Base-by-base conservation (phyloP, 2,329 filamentous ascomycete genomes). In the Pseudocercospora macadamiae region DNA sequence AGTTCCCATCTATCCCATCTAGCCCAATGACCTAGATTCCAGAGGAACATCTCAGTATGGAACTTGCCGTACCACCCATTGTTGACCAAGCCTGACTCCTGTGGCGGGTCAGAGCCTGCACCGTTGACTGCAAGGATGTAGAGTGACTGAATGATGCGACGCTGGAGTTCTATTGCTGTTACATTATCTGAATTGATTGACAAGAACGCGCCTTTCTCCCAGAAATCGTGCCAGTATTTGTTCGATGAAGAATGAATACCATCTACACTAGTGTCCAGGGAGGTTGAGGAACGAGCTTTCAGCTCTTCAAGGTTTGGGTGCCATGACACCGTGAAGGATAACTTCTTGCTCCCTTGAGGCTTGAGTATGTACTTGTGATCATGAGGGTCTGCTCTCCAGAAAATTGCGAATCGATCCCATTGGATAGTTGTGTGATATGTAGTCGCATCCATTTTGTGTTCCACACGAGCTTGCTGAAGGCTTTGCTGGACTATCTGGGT, bases 61-160 rank as follows among this genome's bases (percentile, higher is more conserved):
- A 83, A 83, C 55, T 84, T 84, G 12, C 82, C 82, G 59, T 82
- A 82, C 81, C 82, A 84, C 18, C 81, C 48, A 16, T 34, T 51
- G 5, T 51, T 51, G 25, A 51, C 48, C 28, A 51, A 16, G 3
- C 48, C 48, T 10, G 48, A 51, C 12, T 51, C 54, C 73, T 76
- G 56, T 8, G 42, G 42, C n/a, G 42, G 42, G 9, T 47, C 42
- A 8, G 23, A 47, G 19, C 42, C 42, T 2, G 42, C 42, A 4
- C 16, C 26, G 42, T 47, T 47, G 21, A 47, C 42, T 3, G 42
- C 42, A 3, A 47, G 42, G 7, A 23, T 47, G 7, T 47, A 47
- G 3, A 47, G 21, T 14, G 42, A 47, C 42, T 47, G 42, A 7
- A 47, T 18, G 42, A 47, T 47, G 42, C 42, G 23, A 14, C 42